A percentile compares a stretch with the other conserved stretches of the same genome.
Conservation (phyloP, 192 early-diverging fungal species). For the Hyaloraphidium curvatum region DNA sequence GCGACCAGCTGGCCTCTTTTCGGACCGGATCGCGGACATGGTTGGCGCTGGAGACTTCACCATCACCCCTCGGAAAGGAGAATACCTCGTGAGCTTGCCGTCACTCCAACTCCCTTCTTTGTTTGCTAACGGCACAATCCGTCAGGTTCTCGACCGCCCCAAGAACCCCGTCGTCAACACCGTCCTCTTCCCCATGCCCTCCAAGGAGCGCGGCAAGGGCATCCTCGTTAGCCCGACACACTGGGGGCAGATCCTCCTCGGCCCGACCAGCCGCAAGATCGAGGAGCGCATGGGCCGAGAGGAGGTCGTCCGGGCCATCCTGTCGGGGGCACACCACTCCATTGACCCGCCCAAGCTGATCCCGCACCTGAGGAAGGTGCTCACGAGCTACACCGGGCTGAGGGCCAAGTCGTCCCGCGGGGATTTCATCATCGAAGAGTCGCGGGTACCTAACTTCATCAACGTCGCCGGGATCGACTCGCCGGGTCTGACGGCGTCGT, state of each 20-base stretch:
- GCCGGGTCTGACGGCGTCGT: conserved; percentile 21
- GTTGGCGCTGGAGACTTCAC: conserved; percentile 22
- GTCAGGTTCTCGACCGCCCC: conserved; percentile 18
- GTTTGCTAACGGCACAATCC: conserved; percentile 17
- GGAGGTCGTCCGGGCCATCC: conserved; percentile 17
- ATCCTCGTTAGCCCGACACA: conserved; percentile 25
- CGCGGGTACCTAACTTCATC: conserved; percentile 12
- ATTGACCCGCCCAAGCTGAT: conserved; percentile 1
- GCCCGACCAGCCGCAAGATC: conserved; percentile 21
- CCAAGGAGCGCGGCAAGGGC: conserved; percentile 18
- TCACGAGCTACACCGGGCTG: conserved; percentile 24
- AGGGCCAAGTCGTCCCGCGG: conserved; percentile 20
- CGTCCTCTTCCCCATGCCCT: conserved; percentile 25
- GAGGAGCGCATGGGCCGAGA: conserved; percentile 15
- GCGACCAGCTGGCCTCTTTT: too few species aligned
- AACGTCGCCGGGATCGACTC: conserved; percentile 32
- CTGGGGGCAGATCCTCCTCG: conserved; percentile 24
- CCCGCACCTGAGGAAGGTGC: conserved; percentile 12
- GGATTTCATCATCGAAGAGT: conserved; percentile 24
- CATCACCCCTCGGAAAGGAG: conserved; percentile 25
- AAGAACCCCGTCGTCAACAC: conserved; percentile 14
- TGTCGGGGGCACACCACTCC: conserved; percentile 9
- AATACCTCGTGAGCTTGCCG: background rate
- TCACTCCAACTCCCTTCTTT: background rate
- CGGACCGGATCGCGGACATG: conserved; percentile 25